Evolutionary conservation across 805 yeast genomes (phyloP).

Genomic region (Naumovozyma baii): DNA sequence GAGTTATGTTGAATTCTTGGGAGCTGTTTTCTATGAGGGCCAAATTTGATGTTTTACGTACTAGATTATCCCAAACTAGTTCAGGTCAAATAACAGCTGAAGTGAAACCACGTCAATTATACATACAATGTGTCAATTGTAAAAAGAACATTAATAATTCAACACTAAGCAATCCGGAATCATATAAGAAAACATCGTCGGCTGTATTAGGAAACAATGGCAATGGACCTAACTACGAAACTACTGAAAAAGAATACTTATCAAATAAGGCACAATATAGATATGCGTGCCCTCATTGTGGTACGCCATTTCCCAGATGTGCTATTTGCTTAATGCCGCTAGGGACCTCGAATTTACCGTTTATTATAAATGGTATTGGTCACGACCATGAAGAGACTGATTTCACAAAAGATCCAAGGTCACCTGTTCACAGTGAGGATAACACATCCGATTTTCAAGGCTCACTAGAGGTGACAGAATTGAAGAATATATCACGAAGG

Average conservation of each 20-base stretch:
- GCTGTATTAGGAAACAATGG: not conserved
- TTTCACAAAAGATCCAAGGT: not conserved
- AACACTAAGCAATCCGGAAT: not conserved
- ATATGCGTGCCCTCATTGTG: conserved; percentile 69
- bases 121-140: conserved; percentile 73
- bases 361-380: conserved; percentile 23
- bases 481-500: conserved; percentile 4
- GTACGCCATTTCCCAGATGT: conserved; percentile 79
- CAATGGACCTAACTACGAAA: not conserved
- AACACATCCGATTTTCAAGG: conserved; percentile 1
- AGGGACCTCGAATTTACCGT: conserved; percentile 41
- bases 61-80: conserved; percentile 48
- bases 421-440: conserved; percentile 6
- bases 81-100: conserved; percentile 40
- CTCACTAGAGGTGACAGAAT: not conserved
- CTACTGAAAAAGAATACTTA: conserved; percentile 8
- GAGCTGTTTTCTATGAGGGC: conserved; percentile 69
- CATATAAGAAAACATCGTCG: not conserved
- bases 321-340: conserved; percentile 76
- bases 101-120: conserved; percentile 62
- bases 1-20: conserved; percentile 70
- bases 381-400: not conserved
- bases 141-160: conserved; percentile 52
- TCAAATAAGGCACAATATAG: conserved; percentile 12
- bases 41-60: conserved; percentile 70